Evolutionary conservation across 495 filamentous ascomycete species (phyloP), one percentile per base, ranked within the genome.

Genomic region (Neurospora cerealis): DNA sequence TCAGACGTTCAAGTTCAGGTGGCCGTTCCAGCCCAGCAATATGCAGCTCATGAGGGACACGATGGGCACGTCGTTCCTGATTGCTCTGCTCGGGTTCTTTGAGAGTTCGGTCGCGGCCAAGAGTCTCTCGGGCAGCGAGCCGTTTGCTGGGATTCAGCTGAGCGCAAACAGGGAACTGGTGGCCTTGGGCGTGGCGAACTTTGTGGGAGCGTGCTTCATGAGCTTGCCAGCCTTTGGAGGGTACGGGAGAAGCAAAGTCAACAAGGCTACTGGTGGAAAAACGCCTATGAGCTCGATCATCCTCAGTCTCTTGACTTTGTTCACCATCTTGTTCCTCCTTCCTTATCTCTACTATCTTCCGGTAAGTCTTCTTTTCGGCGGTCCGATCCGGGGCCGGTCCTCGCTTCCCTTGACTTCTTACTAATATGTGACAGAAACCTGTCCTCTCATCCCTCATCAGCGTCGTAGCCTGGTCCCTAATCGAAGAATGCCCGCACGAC

Each of bases 51-150:
- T 97, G 54, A 89, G 90, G n/a, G 91, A 94, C 72, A 91, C 94
- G 17, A 91, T 97, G 87, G 90, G 92, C 73, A 98, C 96, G 1
- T 91, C 96, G 0, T 97, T 99, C 77, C 85, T 98, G 39, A 98
- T 99, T 72, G 93, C 94, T 5, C 86, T 99, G 28, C 89, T 99
- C 8, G 96, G 96, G 24, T 99, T 99, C 85, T 99, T 99, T 77
- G 96, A 99, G 84, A 97, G 93, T 36, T 97, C 94, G 0, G 94
- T 99, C n/a, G 96, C 96, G 1, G 96, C 96, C 39, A 98, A 98
- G 82, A 93, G 91, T 73, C 83, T 99, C 2, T 92, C 91, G 9
- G 86, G 85, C 11, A 83, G 81, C 19, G 89, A 91, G 69, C 84
- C 85, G 24, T 90, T 90, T 40, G 87, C 92, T 73, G 92, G 89